Evolutionary conservation across 2,329 filamentous ascomycete species (phyloP), one percentile per base, ranked within the genome.

Genomic region (Fusarium sp.): DNA sequence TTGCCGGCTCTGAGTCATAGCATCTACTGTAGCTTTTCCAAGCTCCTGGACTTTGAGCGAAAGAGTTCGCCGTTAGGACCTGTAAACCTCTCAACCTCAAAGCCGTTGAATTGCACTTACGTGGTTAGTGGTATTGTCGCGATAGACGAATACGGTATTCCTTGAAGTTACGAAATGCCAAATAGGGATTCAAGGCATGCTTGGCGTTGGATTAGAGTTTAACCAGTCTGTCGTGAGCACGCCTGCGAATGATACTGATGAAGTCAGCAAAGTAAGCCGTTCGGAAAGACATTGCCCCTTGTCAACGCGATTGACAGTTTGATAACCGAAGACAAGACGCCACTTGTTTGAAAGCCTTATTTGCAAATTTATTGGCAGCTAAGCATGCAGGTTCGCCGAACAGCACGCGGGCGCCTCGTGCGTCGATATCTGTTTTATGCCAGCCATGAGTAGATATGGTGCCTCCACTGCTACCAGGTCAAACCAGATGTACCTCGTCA

Each of bases 311-410:
- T 46, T 63, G 61, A 63, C 61, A 71, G 62, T 71, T 63, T 65
- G 30, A 54, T 67, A 72, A 49, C 68, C 69, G 71, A 72, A 69
- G 63, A 63, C 47, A 42, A 69, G 50, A 65, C 72, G 72, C 72
- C 72, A 74, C 60, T 30, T 47, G 47, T 57, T 46, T 40, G 34
- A 51, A 45, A 16, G 18, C 49, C 18, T 16, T n/a, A 28, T 53
- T 21, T 53, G 27, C 27, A 42, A 41, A 40, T 40, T 40, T 23
- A 20, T 51, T 42, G 46, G 32, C 7, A 30, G 28, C 48, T 62
- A 28, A 46, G 41, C 21, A 20, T 49, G 49, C 48, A 34, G 23
- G 37, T 47, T 64, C 37, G 60, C 68, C 68, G 56, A 63, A 53
- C 43, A 11, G 30, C 55, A 32, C 53, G 40, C 42, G 34, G n/a